Evolutionary conservation across 495 filamentous ascomycete species (phyloP).

Genomic region (Jackrogersella minutella): DNA sequence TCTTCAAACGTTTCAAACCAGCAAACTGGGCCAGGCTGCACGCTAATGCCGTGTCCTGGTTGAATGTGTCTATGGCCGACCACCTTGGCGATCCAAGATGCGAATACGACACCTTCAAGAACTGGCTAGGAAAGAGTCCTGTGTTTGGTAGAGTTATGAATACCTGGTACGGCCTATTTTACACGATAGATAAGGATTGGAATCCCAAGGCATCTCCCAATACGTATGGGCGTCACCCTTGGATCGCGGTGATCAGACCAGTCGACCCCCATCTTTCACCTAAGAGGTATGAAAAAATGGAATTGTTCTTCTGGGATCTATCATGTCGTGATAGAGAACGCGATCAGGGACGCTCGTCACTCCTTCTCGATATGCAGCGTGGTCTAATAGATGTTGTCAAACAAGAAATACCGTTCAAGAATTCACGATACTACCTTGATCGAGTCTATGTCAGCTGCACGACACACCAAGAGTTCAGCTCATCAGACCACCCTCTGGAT

Average conservation of each 20-base stretch:
- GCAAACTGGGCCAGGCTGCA: constrained; percentile 35
- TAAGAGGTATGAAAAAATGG: constrained; percentile 19
- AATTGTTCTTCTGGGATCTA: constrained; percentile 60
- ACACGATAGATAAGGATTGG: constrained; percentile 53
- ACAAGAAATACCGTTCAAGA: constrained; percentile 32
- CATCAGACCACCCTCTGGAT: constrained; percentile 22
- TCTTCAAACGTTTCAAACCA: background rate
- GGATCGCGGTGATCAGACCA: constrained; percentile 52
- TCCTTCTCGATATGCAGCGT: constrained; percentile 52
- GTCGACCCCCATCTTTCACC: constrained; percentile 42
- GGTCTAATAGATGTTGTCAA: constrained; percentile 46
- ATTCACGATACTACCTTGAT: constrained; percentile 39
- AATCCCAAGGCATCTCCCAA: constrained; percentile 31
- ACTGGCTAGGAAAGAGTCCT: constrained; percentile 46
- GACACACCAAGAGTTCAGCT: background rate
- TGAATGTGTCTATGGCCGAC: constrained; percentile 45
- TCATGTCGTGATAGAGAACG: constrained; percentile 28
- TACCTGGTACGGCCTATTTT: constrained; percentile 56
- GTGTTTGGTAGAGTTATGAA: constrained; percentile 35
- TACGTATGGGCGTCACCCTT: constrained; percentile 46
- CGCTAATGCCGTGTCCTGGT: constrained; percentile 51
- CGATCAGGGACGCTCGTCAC: background rate
- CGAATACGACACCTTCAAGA: constrained; percentile 43
- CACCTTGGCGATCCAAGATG: constrained; percentile 43
- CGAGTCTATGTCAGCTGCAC: constrained; percentile 52